Evolutionary conservation across 2,329 filamentous ascomycete genomes (phyloP), one percentile per base, ranked within the genome.

Genomic region (Polychaeton citri): DNA sequence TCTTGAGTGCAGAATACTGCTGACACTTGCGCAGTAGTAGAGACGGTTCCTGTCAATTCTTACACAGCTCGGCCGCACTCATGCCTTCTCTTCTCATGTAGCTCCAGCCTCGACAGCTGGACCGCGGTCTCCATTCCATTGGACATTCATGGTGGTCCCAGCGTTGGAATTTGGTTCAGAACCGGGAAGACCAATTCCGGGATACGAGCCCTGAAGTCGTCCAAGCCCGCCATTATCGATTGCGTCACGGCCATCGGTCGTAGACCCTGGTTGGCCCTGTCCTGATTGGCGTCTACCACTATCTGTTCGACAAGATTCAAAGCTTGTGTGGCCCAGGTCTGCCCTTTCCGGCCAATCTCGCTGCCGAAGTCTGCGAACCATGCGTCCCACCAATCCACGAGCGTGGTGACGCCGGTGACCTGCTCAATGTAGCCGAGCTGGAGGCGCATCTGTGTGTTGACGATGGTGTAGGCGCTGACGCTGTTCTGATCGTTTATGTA

Each of bases 1-100:
- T 24, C 21, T 24, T 24, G 21, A 24, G 21, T 24, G 21, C 21
- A 24, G 21, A 24, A 24, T 24, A 24, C 21, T 24, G 21, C 21
- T 24, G 21, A 24, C 21, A 24, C 21, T 24, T 24, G 21, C 21
- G 44, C 16, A 34, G 35, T 20, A 19, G 18, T 17, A 17, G 12
- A n/a, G 21, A 34, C 18, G 32, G 18, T 28, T 3, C 30, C 16
- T 32, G 30, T 32, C 30, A 32, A 18, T 18, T 32, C 30, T 13
- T 32, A 32, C 16, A 32, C 30, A 32, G 30, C 21, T 24, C 21
- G 21, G 21, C 21, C 21, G 21, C 21, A 24, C 21, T 24, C 21
- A 24, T 24, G 21, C 21, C 21, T 24, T 24, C 21, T 24, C 21
- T 24, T 24, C 21, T 24, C 21, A 24, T 24, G 21, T 24, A 24